Evolutionary conservation across 345 rosid genomes (phyloP).

Genomic region (Kandelia obovata): DNA sequence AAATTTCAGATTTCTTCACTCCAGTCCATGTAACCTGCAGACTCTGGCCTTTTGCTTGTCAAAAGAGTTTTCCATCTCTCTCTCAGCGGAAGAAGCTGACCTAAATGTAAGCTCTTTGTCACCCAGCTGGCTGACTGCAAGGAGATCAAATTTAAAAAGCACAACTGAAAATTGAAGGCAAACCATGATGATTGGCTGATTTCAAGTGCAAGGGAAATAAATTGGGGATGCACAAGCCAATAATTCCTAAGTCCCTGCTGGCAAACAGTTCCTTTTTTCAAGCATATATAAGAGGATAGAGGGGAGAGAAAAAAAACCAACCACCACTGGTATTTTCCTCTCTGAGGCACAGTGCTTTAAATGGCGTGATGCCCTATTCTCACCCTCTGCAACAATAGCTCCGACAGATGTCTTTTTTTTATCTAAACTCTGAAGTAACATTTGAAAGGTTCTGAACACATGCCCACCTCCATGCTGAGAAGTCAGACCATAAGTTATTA

Average conservation of each 20-base stretch:
- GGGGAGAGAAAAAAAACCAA: slow-evolving; percentile 16
- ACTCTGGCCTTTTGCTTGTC: background rate
- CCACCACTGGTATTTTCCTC: slow-evolving; percentile 53
- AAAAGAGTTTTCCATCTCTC: slow-evolving; percentile 14
- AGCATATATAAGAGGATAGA: background rate
- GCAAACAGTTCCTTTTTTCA: background rate
- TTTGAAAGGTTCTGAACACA: slow-evolving; percentile 48
- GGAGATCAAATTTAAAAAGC: background rate
- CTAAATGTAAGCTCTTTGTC: slow-evolving; percentile 44
- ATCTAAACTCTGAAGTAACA: slow-evolving; percentile 40
- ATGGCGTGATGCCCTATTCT: slow-evolving; percentile 47
- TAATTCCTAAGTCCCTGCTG: background rate
- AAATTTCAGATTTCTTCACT: slow-evolving; percentile 43
- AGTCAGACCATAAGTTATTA: slow-evolving; percentile 1
- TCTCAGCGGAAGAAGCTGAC: slow-evolving; percentile 35
- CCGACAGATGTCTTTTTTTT: slow-evolving; percentile 37
- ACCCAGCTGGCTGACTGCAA: slow-evolving; percentile 49
- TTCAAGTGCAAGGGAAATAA: background rate
- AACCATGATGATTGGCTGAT: background rate
- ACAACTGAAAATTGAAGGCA: background rate
- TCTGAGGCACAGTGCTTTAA: slow-evolving; percentile 56
- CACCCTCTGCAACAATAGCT: slow-evolving; percentile 47
- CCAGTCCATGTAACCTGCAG: slow-evolving; percentile 26
- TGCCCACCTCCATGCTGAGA: slow-evolving; percentile 61
- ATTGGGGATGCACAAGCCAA: slow-evolving; percentile 3